Conservation (phyloP, 371 early-diverging fungal genomes). For the Conidiobolus incongruus region DNA sequence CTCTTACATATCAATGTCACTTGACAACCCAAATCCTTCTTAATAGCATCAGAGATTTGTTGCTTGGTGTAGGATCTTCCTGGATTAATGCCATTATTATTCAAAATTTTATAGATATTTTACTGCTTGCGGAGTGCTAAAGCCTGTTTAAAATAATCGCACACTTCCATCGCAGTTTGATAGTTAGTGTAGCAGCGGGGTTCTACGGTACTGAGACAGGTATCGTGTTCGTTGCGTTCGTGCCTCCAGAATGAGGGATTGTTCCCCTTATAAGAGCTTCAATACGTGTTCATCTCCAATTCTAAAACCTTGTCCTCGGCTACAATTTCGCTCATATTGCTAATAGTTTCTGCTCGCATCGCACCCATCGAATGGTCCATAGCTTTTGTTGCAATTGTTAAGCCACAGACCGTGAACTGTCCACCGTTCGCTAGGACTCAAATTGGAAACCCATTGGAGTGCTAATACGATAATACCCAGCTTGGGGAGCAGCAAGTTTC, state of each 20-base stretch:
- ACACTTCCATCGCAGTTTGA: slow-evolving; percentile 22
- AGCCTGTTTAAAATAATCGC: slow-evolving; percentile 24
- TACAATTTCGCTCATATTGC: slow-evolving; percentile 19
- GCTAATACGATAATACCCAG: slow-evolving; percentile 37
- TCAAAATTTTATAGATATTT: slow-evolving; percentile 27
- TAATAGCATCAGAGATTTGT: slow-evolving; percentile 24
- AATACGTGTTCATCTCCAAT: slow-evolving; percentile 30
- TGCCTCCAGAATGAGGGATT: slow-evolving; percentile 23
- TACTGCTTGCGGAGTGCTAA: slow-evolving; percentile 24
- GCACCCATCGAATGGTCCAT: slow-evolving; percentile 35
- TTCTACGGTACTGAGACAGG: slow-evolving; percentile 37
- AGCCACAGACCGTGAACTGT: slow-evolving; percentile 69
- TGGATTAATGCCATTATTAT: slow-evolving; percentile 30
- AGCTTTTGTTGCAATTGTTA: slow-evolving; percentile 33
- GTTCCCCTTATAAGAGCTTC: slow-evolving; percentile 46
- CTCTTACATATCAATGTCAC: slow-evolving; percentile 19
- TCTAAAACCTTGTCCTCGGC: slow-evolving; percentile 11
- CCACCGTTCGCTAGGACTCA: slow-evolving; percentile 22
- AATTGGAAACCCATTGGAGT: slow-evolving; percentile 20
- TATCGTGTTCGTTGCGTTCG: slow-evolving; percentile 66
- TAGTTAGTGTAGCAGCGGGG: slow-evolving; percentile 26
- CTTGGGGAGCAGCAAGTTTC: slow-evolving; percentile 43
- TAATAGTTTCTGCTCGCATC: slow-evolving; percentile 27
- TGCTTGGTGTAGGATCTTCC: slow-evolving; percentile 20
- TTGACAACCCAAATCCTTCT: slow-evolving; percentile 16